Conservation (phyloP, 768 basidiomycete genomes). For the Xerocomellus amylosporus region DNA sequence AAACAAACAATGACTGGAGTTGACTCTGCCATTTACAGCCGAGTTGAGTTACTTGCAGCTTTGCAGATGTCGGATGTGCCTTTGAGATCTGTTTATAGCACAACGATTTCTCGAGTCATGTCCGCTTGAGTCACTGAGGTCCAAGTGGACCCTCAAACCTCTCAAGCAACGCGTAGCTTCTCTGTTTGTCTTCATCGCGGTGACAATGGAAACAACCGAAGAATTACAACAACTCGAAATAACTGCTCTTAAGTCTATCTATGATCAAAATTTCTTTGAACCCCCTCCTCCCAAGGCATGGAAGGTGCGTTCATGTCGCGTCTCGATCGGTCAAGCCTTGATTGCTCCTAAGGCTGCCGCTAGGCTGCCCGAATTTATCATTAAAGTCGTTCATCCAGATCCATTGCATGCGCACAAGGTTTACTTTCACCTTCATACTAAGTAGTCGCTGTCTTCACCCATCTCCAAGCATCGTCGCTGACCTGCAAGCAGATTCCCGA, state of each 20-base stretch:
- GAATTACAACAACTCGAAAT: slow-evolving; percentile 71
- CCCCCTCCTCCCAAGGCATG: slow-evolving; percentile 76
- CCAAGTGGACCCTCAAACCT: slow-evolving; percentile 57
- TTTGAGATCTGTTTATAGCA: slow-evolving; percentile 10
- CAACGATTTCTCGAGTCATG: slow-evolving; percentile 41
- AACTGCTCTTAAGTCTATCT: slow-evolving; percentile 76
- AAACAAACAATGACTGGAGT: slow-evolving; percentile 14
- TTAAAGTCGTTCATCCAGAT: slow-evolving; percentile 67
- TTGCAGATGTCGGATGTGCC: too few species aligned
- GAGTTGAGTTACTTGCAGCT: too few species aligned
- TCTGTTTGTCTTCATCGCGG: slow-evolving; percentile 21
- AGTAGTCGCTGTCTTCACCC: slow-evolving; percentile 41
- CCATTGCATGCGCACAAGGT: slow-evolving; percentile 53
- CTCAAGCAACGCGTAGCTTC: slow-evolving; percentile 47
- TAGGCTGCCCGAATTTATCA: slow-evolving; percentile 71
- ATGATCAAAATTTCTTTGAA: slow-evolving; percentile 72
- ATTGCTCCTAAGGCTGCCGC: slow-evolving; percentile 52
- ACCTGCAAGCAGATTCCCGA: slow-evolving; percentile 56
- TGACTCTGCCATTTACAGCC: slow-evolving; percentile 13
- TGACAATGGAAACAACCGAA: slow-evolving; percentile 66
- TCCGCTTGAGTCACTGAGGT: slow-evolving; percentile 75
- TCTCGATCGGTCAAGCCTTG: not conserved
- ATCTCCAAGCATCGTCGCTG: not conserved
- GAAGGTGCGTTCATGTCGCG: slow-evolving; percentile 52
- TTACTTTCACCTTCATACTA: slow-evolving; percentile 65